Evolutionary conservation across 192 early-diverging fungal genomes (phyloP).

Genomic region (Rhizoclosmatium globosum): DNA sequence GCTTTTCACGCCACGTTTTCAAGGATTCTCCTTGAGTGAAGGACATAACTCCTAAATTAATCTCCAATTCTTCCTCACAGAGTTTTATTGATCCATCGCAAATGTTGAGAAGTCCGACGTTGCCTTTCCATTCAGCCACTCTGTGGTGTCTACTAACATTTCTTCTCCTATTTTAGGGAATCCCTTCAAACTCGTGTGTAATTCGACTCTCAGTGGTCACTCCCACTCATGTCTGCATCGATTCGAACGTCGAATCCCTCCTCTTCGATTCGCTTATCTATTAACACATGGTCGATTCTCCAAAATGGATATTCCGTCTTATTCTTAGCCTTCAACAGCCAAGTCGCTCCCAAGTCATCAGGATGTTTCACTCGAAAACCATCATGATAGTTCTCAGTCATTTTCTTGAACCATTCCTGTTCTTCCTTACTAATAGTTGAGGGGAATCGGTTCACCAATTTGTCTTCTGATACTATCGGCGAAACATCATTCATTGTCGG

Average conservation of each 20-base stretch:
- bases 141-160: neutral
- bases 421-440: too few species aligned
- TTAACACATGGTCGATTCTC: neutral
- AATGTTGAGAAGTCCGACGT: neutral
- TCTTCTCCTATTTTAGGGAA: neutral
- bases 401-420: neutral
- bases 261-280: neutral
- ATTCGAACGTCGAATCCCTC: neutral
- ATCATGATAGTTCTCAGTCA: slow-evolving; percentile 5
- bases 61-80: neutral
- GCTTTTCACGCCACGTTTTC: neutral
- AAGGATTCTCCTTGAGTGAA: neutral
- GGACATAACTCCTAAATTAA: neutral
- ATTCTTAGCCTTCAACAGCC: neutral
- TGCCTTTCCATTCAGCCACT: neutral
- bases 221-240: neutral
- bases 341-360: neutral
- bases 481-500: neutral
- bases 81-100: neutral
- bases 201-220: neutral
- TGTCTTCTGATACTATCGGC: neutral
- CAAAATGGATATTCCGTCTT: neutral
- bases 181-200: neutral
- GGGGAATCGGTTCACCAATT: neutral
- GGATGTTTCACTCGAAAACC: slow-evolving; percentile 7